Evolutionary conservation across 2,329 filamentous ascomycete genomes (phyloP).

Genomic region (Pseudogymnoascus sp.): DNA sequence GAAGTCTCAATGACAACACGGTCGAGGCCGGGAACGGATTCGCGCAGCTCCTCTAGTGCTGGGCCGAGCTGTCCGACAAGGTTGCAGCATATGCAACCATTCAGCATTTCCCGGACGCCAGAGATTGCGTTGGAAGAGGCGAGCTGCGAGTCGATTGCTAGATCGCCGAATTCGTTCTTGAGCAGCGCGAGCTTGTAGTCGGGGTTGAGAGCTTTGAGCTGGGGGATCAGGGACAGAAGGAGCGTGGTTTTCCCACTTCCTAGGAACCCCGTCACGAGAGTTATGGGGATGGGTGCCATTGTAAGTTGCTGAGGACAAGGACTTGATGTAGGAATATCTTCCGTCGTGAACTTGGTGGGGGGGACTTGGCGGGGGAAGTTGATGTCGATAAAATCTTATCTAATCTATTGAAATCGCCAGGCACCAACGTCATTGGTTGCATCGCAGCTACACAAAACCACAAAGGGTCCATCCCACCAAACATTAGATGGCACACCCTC

Average conservation of each 20-base stretch:
- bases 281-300: conserved; percentile 76
- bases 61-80: conserved; percentile 84
- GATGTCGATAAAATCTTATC: not conserved
- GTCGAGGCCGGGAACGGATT: conserved; percentile 52
- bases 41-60: conserved; percentile 68
- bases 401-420: not conserved
- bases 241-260: conserved; percentile 95
- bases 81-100: conserved; percentile 98
- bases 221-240: conserved; percentile 87
- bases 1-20: conserved; percentile 92
- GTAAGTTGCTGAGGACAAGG: not conserved
- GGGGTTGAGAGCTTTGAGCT: conserved; percentile 67
- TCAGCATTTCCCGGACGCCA: conserved; percentile 86
- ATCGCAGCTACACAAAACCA: not conserved
- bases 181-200: conserved; percentile 84
- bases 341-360: not conserved
- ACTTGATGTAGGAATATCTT: not conserved
- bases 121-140: conserved; percentile 76
- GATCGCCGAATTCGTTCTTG: conserved; percentile 96
- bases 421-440: not conserved
- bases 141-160: conserved; percentile 89
- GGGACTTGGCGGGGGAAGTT: not conserved
- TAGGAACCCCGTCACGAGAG: conserved; percentile 92
- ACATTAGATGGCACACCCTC: not conserved
- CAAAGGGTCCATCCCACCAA: not conserved